Base-by-base conservation (phyloP, 1,284 basidiomycete genomes). In the Termitomyces sp. region DNA sequence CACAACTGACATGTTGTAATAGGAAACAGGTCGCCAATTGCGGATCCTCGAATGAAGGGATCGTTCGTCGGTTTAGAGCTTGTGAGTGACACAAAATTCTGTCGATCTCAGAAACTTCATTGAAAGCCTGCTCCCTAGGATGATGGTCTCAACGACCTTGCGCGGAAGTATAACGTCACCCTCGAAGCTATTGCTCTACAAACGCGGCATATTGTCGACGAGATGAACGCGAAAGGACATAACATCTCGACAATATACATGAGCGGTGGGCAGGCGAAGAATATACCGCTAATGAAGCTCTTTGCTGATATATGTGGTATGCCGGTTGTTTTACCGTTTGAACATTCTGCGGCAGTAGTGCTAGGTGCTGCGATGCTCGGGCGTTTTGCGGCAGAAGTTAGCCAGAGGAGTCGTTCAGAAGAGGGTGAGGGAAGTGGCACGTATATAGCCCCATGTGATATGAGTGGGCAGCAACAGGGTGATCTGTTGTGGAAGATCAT, bases 11-110 rank as follows among this genome's bases (percentile, higher is more conserved):
- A 12, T n/a, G 15, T 30, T 21, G 45, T 58, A 36, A 38, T 59
- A 90, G 93, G 94, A 33, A 99, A 99, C 72, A 84, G 96, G 57
- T 98, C 95, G 0, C 97, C 96, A 0, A 85, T 99, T 46, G 96
- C 96, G 1, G 97, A 99, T 69, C 80, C 90, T 24, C 83, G 83
- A 53, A 98, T 98, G 94, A 81, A 88, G 39, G 96, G 97, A 17
- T 90, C 94, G 59, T 86, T 98, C 58, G 81, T 87, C 43, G 96
- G 97, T 15, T 82, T 98, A 49, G 80, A 87, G 42, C 83, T 98
- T 52, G 85, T 83, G 65, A 45, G 76, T 67, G 33, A 33, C 21
- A 19, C 19, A 31, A 33, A 21, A 19, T 28, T 3, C 19, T 9
- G 21, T 17, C 3, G 33, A 42, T 17, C 0, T 31, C n/a, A 30